A percentile compares a stretch with the other conserved stretches of the same genome.
Evolutionary conservation across 2,329 filamentous ascomycete species (phyloP).

Genomic region (Pseudocercospora cruenta): DNA sequence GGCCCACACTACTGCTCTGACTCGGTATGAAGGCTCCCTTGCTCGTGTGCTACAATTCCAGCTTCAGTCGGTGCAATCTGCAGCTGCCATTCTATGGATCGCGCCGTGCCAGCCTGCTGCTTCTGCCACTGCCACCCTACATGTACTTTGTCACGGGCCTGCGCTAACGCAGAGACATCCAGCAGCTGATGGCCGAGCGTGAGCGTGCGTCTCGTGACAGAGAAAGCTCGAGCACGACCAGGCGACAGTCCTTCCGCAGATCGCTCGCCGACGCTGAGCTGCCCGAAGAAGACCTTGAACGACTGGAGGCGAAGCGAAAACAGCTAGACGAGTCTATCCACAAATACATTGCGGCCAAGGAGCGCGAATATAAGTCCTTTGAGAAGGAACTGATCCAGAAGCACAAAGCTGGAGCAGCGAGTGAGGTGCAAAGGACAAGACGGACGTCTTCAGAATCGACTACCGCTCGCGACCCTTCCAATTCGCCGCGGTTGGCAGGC

Average conservation of each 20-base stretch:
- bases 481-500: constrained; percentile 9
- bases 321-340: constrained; percentile 44
- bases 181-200: constrained; percentile 28
- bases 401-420: constrained; percentile 20
- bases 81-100: neutral
- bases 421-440: constrained; percentile 15
- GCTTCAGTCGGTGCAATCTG: neutral
- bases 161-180: neutral
- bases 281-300: constrained; percentile 37
- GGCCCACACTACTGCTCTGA: constrained; percentile 5
- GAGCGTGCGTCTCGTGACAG: constrained; percentile 23
- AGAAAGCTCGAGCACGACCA: neutral
- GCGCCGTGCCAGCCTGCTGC: neutral
- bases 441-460: constrained; percentile 22
- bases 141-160: constrained; percentile 3
- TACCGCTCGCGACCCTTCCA: neutral
- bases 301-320: constrained; percentile 41
- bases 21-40: constrained; percentile 9
- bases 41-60: constrained; percentile 1
- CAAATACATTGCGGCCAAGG: constrained; percentile 43
- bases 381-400: constrained; percentile 39
- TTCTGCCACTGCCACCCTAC: constrained; percentile 1
- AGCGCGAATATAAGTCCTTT: constrained; percentile 42
- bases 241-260: constrained; percentile 28
- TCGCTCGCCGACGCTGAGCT: constrained; percentile 30